phyloP scores from a whole-genome alignment of 2,329 filamentous ascomycete species.

The Colletotrichum sp. region DNA sequence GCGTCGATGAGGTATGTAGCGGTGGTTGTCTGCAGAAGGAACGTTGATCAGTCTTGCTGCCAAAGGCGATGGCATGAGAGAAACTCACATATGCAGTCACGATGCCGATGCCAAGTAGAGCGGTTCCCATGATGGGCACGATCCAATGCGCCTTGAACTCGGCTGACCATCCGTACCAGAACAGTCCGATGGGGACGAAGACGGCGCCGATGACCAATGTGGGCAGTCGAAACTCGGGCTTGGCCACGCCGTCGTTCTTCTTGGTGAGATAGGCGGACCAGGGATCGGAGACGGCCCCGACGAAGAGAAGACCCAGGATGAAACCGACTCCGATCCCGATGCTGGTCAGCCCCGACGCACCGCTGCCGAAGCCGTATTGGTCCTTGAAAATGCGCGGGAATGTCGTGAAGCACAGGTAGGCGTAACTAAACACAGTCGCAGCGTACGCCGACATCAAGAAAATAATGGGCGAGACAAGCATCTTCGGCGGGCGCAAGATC shows the following conservation, averaged over 20 bases:
- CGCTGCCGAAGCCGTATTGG: conserved; percentile 35
- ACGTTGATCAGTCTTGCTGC: background rate
- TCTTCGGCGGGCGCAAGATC: conserved; percentile 48
- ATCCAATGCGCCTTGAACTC: conserved; percentile 61
- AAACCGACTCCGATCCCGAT: conserved; percentile 52
- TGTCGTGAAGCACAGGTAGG: conserved; percentile 44
- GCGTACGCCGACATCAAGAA: conserved; percentile 46
- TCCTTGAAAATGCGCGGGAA: conserved; percentile 41
- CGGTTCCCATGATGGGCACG: conserved; percentile 62
- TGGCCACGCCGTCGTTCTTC: conserved; percentile 20
- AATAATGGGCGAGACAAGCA: conserved; percentile 60
- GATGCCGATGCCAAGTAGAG: conserved; percentile 52
- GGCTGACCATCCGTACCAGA: conserved; percentile 64
- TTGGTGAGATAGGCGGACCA: conserved; percentile 11
- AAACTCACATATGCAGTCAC: background rate
- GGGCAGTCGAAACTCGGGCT: conserved; percentile 27
- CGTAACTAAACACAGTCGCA: conserved; percentile 38
- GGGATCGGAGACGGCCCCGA: conserved; percentile 19
- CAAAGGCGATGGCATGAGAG: background rate
- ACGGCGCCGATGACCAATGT: conserved; percentile 22
- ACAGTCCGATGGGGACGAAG: conserved; percentile 47
- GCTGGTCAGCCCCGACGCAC: conserved; percentile 41
- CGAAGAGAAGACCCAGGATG: background rate
- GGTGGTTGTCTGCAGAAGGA: background rate
- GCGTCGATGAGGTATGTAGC: conserved; percentile 58